Percentiles rank a stretch among this genome's conserved stretches.
Conservation (phyloP, 1,284 basidiomycete species). For the Cryptococcus hybrid region DNA sequence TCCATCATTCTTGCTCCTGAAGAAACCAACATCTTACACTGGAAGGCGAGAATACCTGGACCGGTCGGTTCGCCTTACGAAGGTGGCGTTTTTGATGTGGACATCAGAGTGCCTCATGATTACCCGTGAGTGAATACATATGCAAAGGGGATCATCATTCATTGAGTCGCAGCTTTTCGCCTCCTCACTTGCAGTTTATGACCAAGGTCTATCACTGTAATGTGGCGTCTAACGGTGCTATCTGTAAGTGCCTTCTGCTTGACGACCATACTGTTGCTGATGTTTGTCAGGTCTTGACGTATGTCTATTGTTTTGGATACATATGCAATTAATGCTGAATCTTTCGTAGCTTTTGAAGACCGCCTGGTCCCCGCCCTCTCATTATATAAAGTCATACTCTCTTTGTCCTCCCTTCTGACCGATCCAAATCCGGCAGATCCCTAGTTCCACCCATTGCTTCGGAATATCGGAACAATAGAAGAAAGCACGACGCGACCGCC, state of each 20-base stretch:
- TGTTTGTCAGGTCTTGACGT: conserved; percentile 41
- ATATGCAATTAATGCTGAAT: background rate
- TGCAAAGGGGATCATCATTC: too few species aligned
- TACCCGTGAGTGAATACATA: conserved; percentile 66
- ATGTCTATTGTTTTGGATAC: conserved; percentile 11
- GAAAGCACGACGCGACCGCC: conserved; percentile 87
- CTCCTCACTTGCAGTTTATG: conserved; percentile 72
- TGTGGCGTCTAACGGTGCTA: conserved; percentile 62
- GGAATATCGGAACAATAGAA: conserved; percentile 85
- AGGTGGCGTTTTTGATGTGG: conserved; percentile 75
- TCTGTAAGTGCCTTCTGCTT: conserved; percentile 39
- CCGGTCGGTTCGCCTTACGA: conserved; percentile 85
- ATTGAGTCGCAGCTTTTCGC: conserved; percentile 64
- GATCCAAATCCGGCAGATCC: conserved; percentile 75
- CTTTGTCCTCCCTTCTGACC: conserved; percentile 79
- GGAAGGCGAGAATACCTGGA: conserved; percentile 72
- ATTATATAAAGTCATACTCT: conserved; percentile 82
- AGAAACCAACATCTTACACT: conserved; percentile 58
- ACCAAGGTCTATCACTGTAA: conserved; percentile 95
- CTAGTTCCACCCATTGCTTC: conserved; percentile 60
- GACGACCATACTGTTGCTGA: background rate
- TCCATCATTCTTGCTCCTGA: conserved; percentile 67
- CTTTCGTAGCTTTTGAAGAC: conserved; percentile 72
- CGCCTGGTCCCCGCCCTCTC: conserved; percentile 87
- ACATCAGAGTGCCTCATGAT: conserved; percentile 67